These are phyloP conservation scores for Colletotrichum musicola DNA, from an alignment of 2,329 filamentous ascomycete species.

Conservation along the genomic window DNA sequence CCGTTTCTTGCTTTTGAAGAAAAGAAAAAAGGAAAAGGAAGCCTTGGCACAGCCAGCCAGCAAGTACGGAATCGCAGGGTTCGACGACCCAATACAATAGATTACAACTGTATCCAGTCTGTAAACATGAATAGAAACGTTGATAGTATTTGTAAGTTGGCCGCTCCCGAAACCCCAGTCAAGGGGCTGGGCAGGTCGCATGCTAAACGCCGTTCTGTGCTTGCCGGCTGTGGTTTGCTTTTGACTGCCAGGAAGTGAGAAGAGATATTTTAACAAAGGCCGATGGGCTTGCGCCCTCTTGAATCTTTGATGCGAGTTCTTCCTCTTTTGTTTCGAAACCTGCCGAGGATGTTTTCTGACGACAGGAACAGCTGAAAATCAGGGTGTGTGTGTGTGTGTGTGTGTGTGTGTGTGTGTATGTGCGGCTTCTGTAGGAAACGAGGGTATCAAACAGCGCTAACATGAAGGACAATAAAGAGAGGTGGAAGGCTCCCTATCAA, in stretches of 20 bases:
- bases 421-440: not conserved
- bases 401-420: slow-evolving; percentile 14
- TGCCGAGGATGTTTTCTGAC: slow-evolving; percentile 9
- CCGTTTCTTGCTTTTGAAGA: not conserved
- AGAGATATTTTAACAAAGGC: not conserved
- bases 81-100: slow-evolving; percentile 18
- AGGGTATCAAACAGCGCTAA: slow-evolving; percentile 10
- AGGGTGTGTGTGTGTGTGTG: slow-evolving; percentile 11
- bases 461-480: slow-evolving; percentile 8
- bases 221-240: slow-evolving; percentile 26
- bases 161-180: slow-evolving; percentile 2
- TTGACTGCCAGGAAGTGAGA: not conserved
- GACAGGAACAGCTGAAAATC: slow-evolving; percentile 4
- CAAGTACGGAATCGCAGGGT: slow-evolving; percentile 7
- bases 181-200: slow-evolving; percentile 3
- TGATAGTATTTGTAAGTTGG: slow-evolving; percentile 13
- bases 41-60: slow-evolving; percentile 29
- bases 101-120: slow-evolving; percentile 27
- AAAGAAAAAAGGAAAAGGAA: not conserved
- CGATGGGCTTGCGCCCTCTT: slow-evolving; percentile 38
- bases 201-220: slow-evolving; percentile 30
- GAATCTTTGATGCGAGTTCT: slow-evolving; percentile 29
- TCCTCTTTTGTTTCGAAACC: slow-evolving; percentile 16
- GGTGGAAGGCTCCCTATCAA: slow-evolving; percentile 42
- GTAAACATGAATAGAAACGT: not conserved